Base-by-base conservation (phyloP, 2,329 filamentous ascomycete species). In the Fusarium neocosmosporiellum region DNA sequence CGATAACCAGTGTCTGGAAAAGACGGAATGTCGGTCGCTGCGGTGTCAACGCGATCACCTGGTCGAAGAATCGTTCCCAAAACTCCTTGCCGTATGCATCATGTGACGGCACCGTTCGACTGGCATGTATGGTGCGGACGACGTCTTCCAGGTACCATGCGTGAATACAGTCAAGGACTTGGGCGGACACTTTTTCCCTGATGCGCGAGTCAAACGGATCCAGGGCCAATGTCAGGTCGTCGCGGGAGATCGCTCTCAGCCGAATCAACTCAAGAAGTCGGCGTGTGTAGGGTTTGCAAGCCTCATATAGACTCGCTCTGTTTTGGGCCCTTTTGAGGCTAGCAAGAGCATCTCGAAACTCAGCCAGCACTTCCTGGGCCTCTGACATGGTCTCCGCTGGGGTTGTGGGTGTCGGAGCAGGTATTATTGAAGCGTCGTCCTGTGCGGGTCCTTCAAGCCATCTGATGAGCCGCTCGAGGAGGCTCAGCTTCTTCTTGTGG, bases 381-480 rank as follows among this genome's bases (percentile, higher is more conserved):
- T 43, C 36, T 22, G 59, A 66, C 29, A 27, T 57, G 22, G 33
- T 16, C 27, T 31, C 16, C 24, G 36, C 41, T 20, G 68, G 43
- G 7, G 60, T 43, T 41, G 53, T 14, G 27, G 27, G 46, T 48
- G 57, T 58, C 20, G 24, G 24, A 22, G 18, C 31, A 13, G 48
- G 22, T 20, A 13, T 27, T 20, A 13, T 27, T 29, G 48, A 36
- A 37, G 6, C 24, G 16, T 67, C 57, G 36, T 70, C 33, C 13
- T 64, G 37, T 11, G 46, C 22, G n/a, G 58, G 50, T 41, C 65
- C 70, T 57, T 78, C 76, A 2, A 81, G 69, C 78, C 79, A 79
- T 20, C 70, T 59, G 14, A 81, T 73, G 63, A 80, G 79, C 46
- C 59, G 75, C n/a, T 78, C 78, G 22, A 81, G 59, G 1, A 78